Conservation (phyloP, 2,329 filamentous ascomycete species). For the Phialophora macrospora region DNA sequence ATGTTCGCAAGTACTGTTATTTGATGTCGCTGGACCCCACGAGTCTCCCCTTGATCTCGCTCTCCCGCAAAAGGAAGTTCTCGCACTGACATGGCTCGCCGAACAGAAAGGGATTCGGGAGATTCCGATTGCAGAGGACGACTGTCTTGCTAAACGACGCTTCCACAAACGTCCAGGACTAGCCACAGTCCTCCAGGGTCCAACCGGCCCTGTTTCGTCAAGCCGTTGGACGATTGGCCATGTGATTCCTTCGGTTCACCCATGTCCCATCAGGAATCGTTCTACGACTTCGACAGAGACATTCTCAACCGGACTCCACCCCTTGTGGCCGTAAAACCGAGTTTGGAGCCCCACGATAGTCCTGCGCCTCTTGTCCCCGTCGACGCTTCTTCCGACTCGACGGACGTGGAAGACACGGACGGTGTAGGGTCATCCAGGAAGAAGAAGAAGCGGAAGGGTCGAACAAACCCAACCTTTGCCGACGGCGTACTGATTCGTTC, state of each 20-base stretch:
- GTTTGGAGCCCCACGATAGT: conserved; percentile 43
- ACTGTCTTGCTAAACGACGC: background rate
- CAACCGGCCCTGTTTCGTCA: background rate
- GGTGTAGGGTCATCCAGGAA: conserved; percentile 28
- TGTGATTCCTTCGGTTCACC: conserved; percentile 27
- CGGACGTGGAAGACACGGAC: conserved; percentile 36
- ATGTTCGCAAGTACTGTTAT: background rate
- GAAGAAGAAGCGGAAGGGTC: conserved; percentile 40
- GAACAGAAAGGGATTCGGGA: background rate
- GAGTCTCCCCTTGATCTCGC: background rate
- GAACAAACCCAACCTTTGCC: conserved; percentile 53
- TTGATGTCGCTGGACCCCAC: conserved; percentile 1
- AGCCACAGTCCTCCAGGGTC: conserved; percentile 1
- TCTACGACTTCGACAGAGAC: conserved; percentile 31
- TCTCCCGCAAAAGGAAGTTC: background rate
- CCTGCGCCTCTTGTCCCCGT: conserved; percentile 43
- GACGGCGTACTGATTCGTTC: conserved; percentile 70
- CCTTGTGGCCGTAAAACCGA: conserved; percentile 42
- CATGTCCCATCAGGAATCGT: conserved; percentile 31
- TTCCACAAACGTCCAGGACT: conserved; percentile 2
- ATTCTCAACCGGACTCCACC: conserved; percentile 43
- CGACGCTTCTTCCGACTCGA: conserved; percentile 29
- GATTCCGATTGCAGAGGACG: background rate
- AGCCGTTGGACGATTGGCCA: conserved; percentile 17
- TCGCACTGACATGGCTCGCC: conserved; percentile 4